These are phyloP conservation scores for Aspergillus ustus DNA, from an alignment of 2,329 filamentous ascomycete species.

Conservation along the genomic window DNA sequence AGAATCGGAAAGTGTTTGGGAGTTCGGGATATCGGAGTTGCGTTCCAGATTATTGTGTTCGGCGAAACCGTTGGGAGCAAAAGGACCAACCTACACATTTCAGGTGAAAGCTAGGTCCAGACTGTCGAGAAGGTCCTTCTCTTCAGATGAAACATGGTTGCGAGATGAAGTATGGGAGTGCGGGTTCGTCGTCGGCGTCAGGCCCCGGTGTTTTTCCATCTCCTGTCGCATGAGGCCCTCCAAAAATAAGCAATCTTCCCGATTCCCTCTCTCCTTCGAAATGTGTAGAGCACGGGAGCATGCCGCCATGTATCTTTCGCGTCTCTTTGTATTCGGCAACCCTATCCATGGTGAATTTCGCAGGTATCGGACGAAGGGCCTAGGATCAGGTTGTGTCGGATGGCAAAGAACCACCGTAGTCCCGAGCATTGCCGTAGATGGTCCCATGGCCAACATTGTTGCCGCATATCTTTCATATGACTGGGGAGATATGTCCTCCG, in stretches of 20 bases:
- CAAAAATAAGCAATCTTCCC: constrained; percentile 35
- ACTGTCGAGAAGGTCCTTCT: constrained; percentile 32
- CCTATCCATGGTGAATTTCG: constrained; percentile 27
- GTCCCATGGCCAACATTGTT: constrained; percentile 28
- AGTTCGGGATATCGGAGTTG: constrained; percentile 13
- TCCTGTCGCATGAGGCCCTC: constrained; percentile 37
- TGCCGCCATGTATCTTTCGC: constrained; percentile 37
- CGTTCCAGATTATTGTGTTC: background rate
- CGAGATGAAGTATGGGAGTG: constrained; percentile 1
- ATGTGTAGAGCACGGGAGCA: constrained; percentile 45
- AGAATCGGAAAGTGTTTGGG: background rate
- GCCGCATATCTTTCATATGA: constrained; percentile 41
- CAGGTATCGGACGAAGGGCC: constrained; percentile 36
- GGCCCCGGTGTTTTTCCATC: constrained; percentile 30
- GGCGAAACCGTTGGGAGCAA: background rate
- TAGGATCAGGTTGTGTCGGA: constrained; percentile 40
- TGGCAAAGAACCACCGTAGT: constrained; percentile 43
- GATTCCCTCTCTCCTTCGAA: constrained; percentile 37
- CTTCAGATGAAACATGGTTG: constrained; percentile 24
- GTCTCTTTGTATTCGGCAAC: constrained; percentile 25
- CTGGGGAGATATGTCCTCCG: constrained; percentile 30
- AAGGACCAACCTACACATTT: constrained; percentile 8
- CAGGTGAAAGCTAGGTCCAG: constrained; percentile 30
- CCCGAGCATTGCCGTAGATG: constrained; percentile 30
- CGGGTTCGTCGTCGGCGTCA: constrained; percentile 16